These are phyloP conservation scores for Penicillium sp. DNA, from an alignment of 2,329 filamentous ascomycete genomes.

Conservation along the genomic window DNA sequence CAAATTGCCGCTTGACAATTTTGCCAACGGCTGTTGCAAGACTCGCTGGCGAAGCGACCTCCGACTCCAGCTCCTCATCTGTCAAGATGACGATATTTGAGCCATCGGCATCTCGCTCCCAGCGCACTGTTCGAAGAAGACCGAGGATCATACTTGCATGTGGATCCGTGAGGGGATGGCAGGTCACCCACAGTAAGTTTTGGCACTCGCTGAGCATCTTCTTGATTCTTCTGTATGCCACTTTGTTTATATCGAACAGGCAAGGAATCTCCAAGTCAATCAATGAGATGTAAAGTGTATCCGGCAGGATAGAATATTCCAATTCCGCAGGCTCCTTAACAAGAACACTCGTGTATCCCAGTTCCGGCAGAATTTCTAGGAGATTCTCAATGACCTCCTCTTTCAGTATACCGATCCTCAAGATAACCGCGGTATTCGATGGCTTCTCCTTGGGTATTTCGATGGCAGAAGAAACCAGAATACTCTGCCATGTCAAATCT, in stretches of 20 bases:
- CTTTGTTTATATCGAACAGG: conserved; percentile 1
- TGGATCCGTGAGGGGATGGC: not conserved
- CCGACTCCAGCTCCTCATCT: not conserved
- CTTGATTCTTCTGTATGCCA: conserved; percentile 2
- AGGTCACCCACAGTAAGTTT: conserved; percentile 17
- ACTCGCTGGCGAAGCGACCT: not conserved
- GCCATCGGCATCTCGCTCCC: conserved; percentile 19
- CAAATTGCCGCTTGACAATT: conserved; percentile 18
- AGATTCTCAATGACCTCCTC: not conserved
- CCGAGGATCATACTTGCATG: conserved; percentile 16
- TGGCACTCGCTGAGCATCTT: conserved; percentile 10
- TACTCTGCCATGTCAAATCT: conserved; percentile 23
- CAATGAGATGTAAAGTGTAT: conserved; percentile 14
- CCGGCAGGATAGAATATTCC: not conserved
- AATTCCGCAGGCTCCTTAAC: conserved; percentile 2
- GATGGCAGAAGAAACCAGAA: conserved; percentile 19
- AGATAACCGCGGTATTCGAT: conserved; percentile 3
- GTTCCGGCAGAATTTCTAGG: not conserved
- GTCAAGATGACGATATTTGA: conserved; percentile 18
- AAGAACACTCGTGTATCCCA: not conserved
- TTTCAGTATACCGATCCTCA: not conserved
- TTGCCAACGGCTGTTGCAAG: conserved; percentile 1
- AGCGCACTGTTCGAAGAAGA: conserved; percentile 20
- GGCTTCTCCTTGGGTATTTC: not conserved
- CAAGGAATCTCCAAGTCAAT: conserved; percentile 14